Base-by-base conservation (phyloP, 441 rosid genomes). In the Adansonia grandidieri region DNA sequence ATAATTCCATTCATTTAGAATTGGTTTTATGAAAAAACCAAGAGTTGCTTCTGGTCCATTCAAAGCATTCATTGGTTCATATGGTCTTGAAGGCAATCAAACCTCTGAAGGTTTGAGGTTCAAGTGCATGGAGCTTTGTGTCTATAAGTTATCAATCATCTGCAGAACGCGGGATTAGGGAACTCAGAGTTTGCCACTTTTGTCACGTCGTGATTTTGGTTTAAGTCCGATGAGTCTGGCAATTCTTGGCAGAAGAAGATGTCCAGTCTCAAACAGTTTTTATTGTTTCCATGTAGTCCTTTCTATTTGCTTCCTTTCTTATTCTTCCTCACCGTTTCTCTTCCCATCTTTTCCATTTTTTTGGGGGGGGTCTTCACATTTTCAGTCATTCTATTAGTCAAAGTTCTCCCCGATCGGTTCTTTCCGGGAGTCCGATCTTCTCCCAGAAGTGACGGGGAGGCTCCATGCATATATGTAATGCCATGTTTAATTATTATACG, bases 191-290 rank as follows among this genome's bases (percentile, higher is more conserved):
- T 64, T 62, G 48, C 47, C 22, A 24, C 24, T 53, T 53, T 53
- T 5, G 19, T 57, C 10, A 7, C 24, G 28, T 57, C 19, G 9
- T 6, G 58, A 5, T 32, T 53, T 71, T 32, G 42, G 45, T 28
- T 3, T 28, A 28, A 28, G 58, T 51, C 74, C 2, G 5, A 66
- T 22, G 56, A 74, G 66, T 28, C 32, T 13, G 70, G 77, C 22
- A 48, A 58, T 73, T 73, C 76, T 42, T 22, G 68, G 68, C 40
- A 58, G 32, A 28, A 28, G 67, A 74, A 74, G 17, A 13, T 37
- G 67, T 57, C 77, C 10, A 1, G 17, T 42, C 37, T 15, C 56
- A 32, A 15, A 9, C 44, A 22, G 9, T 60, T 58, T 5, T 20
- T 20, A 14, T 60, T 57, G 40, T 71, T 56, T 57, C 48, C 37